These are phyloP conservation scores for Tulasnella sp. DNA, from an alignment of 768 basidiomycete species.

Conservation along the genomic window DNA sequence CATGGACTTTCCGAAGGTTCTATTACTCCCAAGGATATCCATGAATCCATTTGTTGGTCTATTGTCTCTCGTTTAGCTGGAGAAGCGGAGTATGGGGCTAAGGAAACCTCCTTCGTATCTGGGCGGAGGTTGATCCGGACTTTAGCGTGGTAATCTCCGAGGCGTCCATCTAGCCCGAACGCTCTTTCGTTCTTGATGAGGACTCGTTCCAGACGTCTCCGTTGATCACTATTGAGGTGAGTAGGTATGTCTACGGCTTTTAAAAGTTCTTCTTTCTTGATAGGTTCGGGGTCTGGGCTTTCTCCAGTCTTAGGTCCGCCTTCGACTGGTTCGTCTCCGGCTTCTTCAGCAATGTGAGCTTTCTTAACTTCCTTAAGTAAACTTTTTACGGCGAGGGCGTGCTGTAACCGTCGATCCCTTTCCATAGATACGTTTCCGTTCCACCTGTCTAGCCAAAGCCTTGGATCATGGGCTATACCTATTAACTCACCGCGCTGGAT, in stretches of 20 bases:
- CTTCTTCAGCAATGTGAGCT: not conserved
- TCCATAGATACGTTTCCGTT: not conserved
- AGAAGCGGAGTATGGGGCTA: constrained; percentile 41
- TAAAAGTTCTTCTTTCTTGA: constrained; percentile 26
- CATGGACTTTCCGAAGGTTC: constrained; percentile 50
- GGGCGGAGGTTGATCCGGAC: constrained; percentile 42
- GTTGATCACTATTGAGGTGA: constrained; percentile 37
- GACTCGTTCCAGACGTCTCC: no score
- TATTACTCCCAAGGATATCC: constrained; percentile 47
- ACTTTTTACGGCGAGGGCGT: not conserved
- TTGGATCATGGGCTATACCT: not conserved
- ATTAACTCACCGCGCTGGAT: not conserved
- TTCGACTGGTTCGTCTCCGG: constrained; percentile 39
- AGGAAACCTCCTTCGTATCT: constrained; percentile 39
- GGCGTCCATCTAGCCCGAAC: constrained; percentile 44
- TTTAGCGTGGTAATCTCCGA: constrained; percentile 42
- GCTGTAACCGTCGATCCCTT: not conserved
- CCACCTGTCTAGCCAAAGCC: not conserved
- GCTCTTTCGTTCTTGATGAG: constrained; percentile 41
- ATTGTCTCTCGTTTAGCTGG: constrained; percentile 41
- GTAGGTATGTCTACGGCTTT: constrained; percentile 37
- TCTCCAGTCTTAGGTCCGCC: constrained; percentile 44
- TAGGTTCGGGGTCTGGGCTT: constrained; percentile 38
- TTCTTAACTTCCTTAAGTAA: not conserved
- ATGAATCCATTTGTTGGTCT: constrained; percentile 43